Evolutionary conservation across 257 asterid genomes (phyloP), one percentile per base, ranked within the genome.

Genomic region (Rauvolfia tetraphylla): DNA sequence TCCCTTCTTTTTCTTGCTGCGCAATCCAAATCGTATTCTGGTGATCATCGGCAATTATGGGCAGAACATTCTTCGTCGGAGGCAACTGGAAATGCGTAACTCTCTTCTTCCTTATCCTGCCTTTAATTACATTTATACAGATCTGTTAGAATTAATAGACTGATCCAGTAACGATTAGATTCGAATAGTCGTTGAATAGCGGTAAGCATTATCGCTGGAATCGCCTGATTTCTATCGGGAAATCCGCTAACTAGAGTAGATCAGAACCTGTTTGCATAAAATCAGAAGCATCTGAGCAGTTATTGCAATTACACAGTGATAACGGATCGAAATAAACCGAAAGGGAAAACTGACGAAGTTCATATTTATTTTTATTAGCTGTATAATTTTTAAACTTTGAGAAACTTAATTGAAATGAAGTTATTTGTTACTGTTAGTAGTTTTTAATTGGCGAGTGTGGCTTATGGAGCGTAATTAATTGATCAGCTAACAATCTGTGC

Each of bases 21-120:
- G 58, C 83, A 79, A 74, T 80, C 82, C 66, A 34, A 49, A 42
- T 22, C 72, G 17, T 48, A n/a, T 74, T 27, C 81, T 87, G 81
- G 86, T 78, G 57, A 76, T 83, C 87, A 66, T 78, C 87, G 85
- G 59, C 54, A 23, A 66, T 4, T 71, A 93, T 93, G 98, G 97
- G 81, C 81, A 88, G 98, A 70, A 93, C 83, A n/a, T 93, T 91
- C 88, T 91, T 93, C 95, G 88, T 93, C 83, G 98, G 98, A 73
- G 98, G 98, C 80, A 93, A 93, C 96, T 93, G 98, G 98, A 93
- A 93, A 93, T 93, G 98, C 90, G 98, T 93, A 79, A 87, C 93
- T 81, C 58, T 67, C 51, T 1, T 9, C 46, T 69, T 61, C 68
- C 58, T 73, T 79, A 36, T 74, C 71, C 33, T 68, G 72, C 51